Evolutionary conservation across 2,329 filamentous ascomycete species (phyloP), one percentile per base, ranked within the genome.

Genomic region (Hymenotorrendiella dingleyae): DNA sequence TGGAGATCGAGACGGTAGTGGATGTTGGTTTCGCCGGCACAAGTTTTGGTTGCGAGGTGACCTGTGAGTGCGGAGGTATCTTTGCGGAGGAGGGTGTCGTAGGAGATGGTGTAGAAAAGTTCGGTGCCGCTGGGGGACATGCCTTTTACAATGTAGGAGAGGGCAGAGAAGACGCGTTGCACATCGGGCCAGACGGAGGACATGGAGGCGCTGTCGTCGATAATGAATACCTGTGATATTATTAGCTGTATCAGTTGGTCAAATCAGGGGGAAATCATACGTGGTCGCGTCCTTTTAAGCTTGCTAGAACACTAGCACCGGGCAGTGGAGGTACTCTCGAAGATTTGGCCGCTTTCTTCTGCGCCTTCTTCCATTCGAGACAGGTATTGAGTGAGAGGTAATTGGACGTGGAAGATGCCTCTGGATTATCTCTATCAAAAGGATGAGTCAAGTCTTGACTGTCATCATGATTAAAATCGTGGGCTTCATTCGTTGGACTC

Each of bases 191-290:
- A 59, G 32, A 56, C 36, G 4, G 42, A 28, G 3, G 36, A 26
- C 60, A 63, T 62, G 3, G 52, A 54, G 3, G 32, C 33, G 4
- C 49, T 46, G 36, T 60, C 58, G 36, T 63, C 60, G 14, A 63
- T 50, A 3, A 63, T 48, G 42, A 63, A 62, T 9, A 57, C 47
- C 53, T 58, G n/a, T 6, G 11, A 14, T n/a, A 17, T 5, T 3
- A 19, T 40, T 16, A 33, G 34, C 33, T 17, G 6, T 16, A 21
- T 17, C 30, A 17, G 11, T 42, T 12, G 6, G 12, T 16, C 12
- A 6, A 36, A n/a, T 8, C 8, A 41, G 14, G 23, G 10, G 19
- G 30, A 9, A 24, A 17, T 49, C 47, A 24, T 48, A 58, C 52
- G 44, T 60, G 57, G 43, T 61, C 57, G 20, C 58, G 48, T n/a